Percentiles rank a stretch among this genome's conserved stretches.
Evolutionary conservation across 2,329 filamentous ascomycete species (phyloP).

Genomic region (Onygena corvina): DNA sequence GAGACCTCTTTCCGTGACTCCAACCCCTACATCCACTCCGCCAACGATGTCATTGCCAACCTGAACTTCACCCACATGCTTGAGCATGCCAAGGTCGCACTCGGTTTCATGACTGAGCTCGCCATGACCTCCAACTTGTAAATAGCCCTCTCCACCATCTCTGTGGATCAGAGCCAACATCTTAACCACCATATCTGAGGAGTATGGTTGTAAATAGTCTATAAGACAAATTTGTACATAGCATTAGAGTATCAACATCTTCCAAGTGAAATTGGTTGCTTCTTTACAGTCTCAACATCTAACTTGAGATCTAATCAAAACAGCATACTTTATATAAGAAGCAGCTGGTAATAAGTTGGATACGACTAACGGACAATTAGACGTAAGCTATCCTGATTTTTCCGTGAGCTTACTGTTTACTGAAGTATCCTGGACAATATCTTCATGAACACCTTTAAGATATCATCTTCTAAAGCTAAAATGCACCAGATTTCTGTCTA

Average conservation of each 20-base stretch:
- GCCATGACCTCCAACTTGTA: slow-evolving; percentile 40
- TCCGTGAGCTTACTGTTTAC: no score
- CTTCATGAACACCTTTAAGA: no score
- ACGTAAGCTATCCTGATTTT: no score
- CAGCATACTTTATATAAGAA: no score
- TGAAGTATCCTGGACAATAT: no score
- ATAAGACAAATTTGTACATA: slow-evolving; percentile 3
- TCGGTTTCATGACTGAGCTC: slow-evolving; percentile 73
- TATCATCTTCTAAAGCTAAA: no score
- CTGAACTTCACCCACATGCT: slow-evolving; percentile 83
- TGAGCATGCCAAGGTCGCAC: slow-evolving; percentile 73
- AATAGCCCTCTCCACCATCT: background rate
- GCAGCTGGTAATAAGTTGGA: no score
- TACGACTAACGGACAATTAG: no score
- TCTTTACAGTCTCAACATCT: no score
- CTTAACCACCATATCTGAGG: no score
- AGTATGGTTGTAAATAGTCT: background rate
- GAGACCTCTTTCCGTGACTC: slow-evolving; percentile 49
- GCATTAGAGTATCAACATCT: background rate
- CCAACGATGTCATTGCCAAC: slow-evolving; percentile 58
- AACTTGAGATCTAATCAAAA: background rate
- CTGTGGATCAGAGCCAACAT: background rate
- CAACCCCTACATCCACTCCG: slow-evolving; percentile 63
- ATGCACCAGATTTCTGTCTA: no score
- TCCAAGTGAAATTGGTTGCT: no score